phyloP scores from a whole-genome alignment of 345 rosid species.

The Ricinus communis region DNA sequence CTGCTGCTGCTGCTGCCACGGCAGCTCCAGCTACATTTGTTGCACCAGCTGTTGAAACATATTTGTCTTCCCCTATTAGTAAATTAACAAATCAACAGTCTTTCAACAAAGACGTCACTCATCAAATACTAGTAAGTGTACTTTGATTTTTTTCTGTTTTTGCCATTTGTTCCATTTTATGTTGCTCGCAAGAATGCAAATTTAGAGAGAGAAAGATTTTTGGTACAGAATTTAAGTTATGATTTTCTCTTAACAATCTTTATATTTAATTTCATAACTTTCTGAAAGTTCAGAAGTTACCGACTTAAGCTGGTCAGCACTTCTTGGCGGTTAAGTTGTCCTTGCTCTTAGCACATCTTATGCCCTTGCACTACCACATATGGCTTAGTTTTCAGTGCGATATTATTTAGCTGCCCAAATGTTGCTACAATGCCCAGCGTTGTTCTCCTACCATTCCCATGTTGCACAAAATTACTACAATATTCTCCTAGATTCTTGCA shows the following conservation, averaged over 20 bases:
- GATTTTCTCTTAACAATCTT: background rate
- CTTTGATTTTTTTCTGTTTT: conserved; percentile 4
- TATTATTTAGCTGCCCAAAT: background rate
- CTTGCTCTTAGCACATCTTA: no score
- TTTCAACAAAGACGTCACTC: conserved; percentile 22
- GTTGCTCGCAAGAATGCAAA: conserved; percentile 1
- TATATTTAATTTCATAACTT: background rate
- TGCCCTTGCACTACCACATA: no score
- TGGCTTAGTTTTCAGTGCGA: background rate
- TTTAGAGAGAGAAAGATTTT: background rate
- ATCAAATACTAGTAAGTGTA: conserved; percentile 32
- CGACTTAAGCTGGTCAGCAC: background rate
- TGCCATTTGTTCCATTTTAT: background rate
- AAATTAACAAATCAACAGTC: conserved; percentile 23
- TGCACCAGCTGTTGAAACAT: conserved; percentile 13
- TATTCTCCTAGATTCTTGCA: background rate
- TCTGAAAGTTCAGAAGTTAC: background rate
- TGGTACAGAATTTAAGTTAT: background rate
- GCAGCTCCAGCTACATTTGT: conserved; percentile 2
- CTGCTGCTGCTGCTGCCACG: conserved; percentile 9
- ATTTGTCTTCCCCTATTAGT: background rate
- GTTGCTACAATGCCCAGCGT: background rate
- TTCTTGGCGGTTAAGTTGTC: background rate
- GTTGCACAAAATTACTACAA: background rate
- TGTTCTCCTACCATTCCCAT: no score